Percentiles rank a stretch among this genome's conserved stretches.
These are phyloP conservation scores for Suillus fuscotomentosus DNA, from an alignment of 768 basidiomycete genomes.

Conservation along the genomic window DNA sequence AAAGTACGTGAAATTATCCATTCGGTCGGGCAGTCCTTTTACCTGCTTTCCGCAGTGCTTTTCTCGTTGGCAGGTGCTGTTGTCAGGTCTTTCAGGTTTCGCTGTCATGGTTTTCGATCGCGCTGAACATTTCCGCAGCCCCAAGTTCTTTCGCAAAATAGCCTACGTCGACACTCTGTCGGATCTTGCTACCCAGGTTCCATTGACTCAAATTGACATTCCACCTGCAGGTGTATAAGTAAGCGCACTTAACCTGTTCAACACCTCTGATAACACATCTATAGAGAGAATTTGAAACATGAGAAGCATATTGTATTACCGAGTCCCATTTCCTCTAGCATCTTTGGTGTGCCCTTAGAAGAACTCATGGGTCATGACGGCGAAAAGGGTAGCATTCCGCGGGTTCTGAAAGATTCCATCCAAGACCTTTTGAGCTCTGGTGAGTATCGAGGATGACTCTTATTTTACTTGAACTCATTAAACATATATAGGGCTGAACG, in stretches of 20 bases:
- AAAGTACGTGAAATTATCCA: conserved; percentile 50
- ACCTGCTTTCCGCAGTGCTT: conserved; percentile 54
- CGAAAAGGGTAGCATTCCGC: conserved; percentile 79
- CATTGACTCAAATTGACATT: conserved; percentile 86
- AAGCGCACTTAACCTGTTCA: conserved; percentile 23
- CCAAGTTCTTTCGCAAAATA: conserved; percentile 89
- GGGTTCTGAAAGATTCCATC: conserved; percentile 74
- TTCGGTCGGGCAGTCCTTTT: conserved; percentile 1
- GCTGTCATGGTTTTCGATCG: background rate
- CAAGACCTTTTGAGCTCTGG: conserved; percentile 66
- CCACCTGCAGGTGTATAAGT: conserved; percentile 84
- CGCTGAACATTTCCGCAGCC: conserved; percentile 42
- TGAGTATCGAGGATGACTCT: conserved; percentile 8
- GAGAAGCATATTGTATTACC: conserved; percentile 72
- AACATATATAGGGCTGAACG: conserved; percentile 45
- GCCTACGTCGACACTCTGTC: conserved; percentile 75
- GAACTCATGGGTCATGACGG: conserved; percentile 83
- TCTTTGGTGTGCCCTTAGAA: conserved; percentile 81
- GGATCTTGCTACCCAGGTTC: conserved; percentile 72
- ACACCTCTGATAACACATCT: conserved; percentile 3
- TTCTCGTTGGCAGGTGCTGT: conserved; percentile 87
- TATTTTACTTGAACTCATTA: background rate
- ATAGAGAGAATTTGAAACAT: conserved; percentile 75
- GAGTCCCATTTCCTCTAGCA: conserved; percentile 52
- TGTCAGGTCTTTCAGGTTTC: conserved; percentile 56